A percentile compares a stretch with the other conserved stretches of the same genome.
phyloP scores from a whole-genome alignment of 176 grass and related monocot species.

The Oryza coarctata region DNA sequence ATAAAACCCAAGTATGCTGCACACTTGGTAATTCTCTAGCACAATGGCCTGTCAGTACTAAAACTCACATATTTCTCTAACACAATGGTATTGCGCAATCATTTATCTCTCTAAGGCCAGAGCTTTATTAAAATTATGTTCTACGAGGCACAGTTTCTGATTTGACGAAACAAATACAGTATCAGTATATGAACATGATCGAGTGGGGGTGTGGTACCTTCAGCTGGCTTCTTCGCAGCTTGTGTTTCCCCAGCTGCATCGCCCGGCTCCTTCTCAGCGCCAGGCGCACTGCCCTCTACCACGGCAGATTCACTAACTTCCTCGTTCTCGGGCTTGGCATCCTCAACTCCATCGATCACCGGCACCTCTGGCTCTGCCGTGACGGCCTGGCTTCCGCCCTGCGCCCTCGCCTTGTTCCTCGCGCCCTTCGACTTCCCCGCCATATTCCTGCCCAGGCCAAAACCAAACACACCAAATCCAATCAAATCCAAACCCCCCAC shows the following conservation, averaged over 20 bases:
- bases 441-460: slow-evolving; percentile 52
- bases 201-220: slow-evolving; percentile 35
- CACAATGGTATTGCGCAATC: background rate
- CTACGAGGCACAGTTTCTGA: background rate
- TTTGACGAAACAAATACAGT: background rate
- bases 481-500: slow-evolving; percentile 2
- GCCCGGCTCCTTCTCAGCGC: slow-evolving; percentile 36
- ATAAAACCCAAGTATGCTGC: background rate
- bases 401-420: slow-evolving; percentile 66
- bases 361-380: slow-evolving; percentile 35
- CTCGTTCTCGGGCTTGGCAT: slow-evolving; percentile 39
- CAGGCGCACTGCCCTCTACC: background rate
- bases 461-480: slow-evolving; percentile 22
- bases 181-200: background rate
- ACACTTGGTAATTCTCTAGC: background rate
- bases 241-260: slow-evolving; percentile 13
- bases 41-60: background rate
- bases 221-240: slow-evolving; percentile 45
- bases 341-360: slow-evolving; percentile 13
- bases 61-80: background rate
- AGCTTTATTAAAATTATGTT: background rate
- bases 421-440: slow-evolving; percentile 88
- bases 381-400: slow-evolving; percentile 13
- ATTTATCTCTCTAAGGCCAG: background rate
- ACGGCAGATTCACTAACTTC: slow-evolving; percentile 41